Evolutionary conservation across 2,329 filamentous ascomycete genomes (phyloP), one percentile per base, ranked within the genome.

Genomic region (Phoma sp.): DNA sequence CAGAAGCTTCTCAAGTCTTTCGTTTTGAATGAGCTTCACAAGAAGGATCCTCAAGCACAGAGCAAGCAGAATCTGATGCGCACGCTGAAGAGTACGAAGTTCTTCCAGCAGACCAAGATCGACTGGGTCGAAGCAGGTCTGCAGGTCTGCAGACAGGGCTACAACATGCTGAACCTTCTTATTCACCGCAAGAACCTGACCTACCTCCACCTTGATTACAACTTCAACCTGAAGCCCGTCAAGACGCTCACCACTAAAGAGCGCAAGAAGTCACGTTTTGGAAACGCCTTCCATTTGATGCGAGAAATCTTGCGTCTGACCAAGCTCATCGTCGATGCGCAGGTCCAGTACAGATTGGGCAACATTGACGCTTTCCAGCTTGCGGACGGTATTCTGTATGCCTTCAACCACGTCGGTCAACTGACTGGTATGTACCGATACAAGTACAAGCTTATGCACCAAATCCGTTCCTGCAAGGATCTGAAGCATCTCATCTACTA

Each of bases 391-490:
- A 99, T 99, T 53, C 82, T 98, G n/a, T 99, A 99, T 68, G 96
- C 95, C 17, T 99, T 99, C 81, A 99, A 99, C 78, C 95, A 99
- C 68, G 95, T 99, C 53, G 95, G 95, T 59, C 96, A 99, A 77
- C 82, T 99, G 58, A 99, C 95, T 15, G 95, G 95, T 74, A 99
- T 99, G 95, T 99, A 99, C 79, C 90, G 95, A 58, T 99, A 99
- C 85, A 99, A 99, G 83, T 99, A 99, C 82, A 99, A 99, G 83
- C 84, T 99, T 52, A 99, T 99, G 95, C 95, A 99, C 75, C 95
- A 99, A 77, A 99, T 99, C 68, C 91, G 95, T 67, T 96, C 95
- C 0, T 99, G 95, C 82, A 99, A 99, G 78, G 95, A 99, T 78
- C 77, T 99, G 73, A 99, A 99, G 85, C 95, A 99, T 84, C 80